phyloP scores from a whole-genome alignment of 2,329 filamentous ascomycete species.

The Alternaria alternata region DNA sequence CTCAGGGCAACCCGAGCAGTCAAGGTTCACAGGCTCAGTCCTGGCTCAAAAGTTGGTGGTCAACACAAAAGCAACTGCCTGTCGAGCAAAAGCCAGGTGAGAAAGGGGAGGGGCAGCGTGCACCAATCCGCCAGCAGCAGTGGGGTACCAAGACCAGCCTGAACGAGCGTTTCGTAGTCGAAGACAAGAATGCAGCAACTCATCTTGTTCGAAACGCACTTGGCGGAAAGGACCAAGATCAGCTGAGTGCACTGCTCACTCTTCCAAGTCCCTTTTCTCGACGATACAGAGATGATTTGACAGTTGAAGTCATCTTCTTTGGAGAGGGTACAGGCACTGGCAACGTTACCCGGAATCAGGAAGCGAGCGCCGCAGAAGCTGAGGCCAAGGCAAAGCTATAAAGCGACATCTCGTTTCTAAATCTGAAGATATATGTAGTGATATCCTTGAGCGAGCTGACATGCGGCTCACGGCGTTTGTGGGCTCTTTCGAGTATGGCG shows the following conservation, averaged over 20 bases:
- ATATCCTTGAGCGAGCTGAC: slow-evolving; percentile 5
- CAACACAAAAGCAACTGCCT: slow-evolving; percentile 68
- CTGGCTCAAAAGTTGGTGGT: slow-evolving; percentile 77
- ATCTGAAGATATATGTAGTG: not conserved
- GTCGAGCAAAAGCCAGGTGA: slow-evolving; percentile 71
- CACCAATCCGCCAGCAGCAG: slow-evolving; percentile 87
- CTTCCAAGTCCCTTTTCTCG: slow-evolving; percentile 90
- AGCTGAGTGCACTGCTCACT: slow-evolving; percentile 90
- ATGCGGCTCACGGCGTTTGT: slow-evolving; percentile 17
- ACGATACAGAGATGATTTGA: slow-evolving; percentile 93
- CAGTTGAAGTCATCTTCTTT: slow-evolving; percentile 98
- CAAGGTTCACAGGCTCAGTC: slow-evolving; percentile 57
- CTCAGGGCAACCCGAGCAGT: slow-evolving; percentile 62
- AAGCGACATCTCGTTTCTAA: not conserved
- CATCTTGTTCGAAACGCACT: slow-evolving; percentile 95
- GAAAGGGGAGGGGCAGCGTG: slow-evolving; percentile 74
- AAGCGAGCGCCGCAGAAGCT: slow-evolving; percentile 74
- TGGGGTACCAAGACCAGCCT: slow-evolving; percentile 82
- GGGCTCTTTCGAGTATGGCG: slow-evolving; percentile 17
- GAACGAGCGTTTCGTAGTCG: slow-evolving; percentile 85
- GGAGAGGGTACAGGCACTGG: slow-evolving; percentile 80
- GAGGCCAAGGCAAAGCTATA: slow-evolving; percentile 60
- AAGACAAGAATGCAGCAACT: slow-evolving; percentile 95
- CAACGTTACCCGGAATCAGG: slow-evolving; percentile 81
- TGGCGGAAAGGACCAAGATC: slow-evolving; percentile 90